phyloP scores from a whole-genome alignment of 2,329 filamentous ascomycete species.

The Lasiodiplodia sp. region DNA sequence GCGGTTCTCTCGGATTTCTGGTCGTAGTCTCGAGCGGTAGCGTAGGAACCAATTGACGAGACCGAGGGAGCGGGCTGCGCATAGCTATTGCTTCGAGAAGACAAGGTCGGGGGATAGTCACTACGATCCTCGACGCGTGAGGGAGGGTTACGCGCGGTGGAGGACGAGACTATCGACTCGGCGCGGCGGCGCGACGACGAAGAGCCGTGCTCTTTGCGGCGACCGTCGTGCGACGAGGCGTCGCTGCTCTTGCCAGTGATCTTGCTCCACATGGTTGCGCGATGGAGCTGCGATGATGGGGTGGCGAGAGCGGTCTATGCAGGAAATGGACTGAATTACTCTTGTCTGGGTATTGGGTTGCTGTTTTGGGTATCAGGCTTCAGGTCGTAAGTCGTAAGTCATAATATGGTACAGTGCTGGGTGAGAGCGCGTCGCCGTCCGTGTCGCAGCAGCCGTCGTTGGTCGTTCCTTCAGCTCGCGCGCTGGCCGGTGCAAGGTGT shows the following conservation, averaged over 20 bases:
- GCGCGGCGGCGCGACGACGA: constrained; percentile 43
- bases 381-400: constrained; percentile 33
- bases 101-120: constrained; percentile 28
- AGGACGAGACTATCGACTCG: constrained; percentile 40
- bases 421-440: constrained; percentile 6
- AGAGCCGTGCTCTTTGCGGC: constrained; percentile 32
- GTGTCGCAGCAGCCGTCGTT: constrained; percentile 2
- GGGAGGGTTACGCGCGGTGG: constrained; percentile 34
- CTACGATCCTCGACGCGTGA: constrained; percentile 32
- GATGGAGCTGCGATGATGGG: constrained; percentile 15
- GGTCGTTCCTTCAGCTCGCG: constrained; percentile 12
- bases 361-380: constrained; percentile 41
- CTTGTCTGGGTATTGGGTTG: constrained; percentile 31
- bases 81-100: constrained; percentile 21
- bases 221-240: constrained; percentile 41
- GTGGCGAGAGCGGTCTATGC: constrained; percentile 15
- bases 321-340: constrained; percentile 26
- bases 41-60: constrained; percentile 26
- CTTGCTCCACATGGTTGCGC: constrained; percentile 47
- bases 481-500: constrained; percentile 19
- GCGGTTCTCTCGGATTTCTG: constrained; percentile 25
- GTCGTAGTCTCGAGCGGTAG: constrained; percentile 30
- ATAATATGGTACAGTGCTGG: constrained; percentile 37
- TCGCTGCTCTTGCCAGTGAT: constrained; percentile 45
- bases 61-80: constrained; percentile 17